These are phyloP conservation scores for Margaritispora aquatica DNA, from an alignment of 495 filamentous ascomycete species.

Conservation along the genomic window DNA sequence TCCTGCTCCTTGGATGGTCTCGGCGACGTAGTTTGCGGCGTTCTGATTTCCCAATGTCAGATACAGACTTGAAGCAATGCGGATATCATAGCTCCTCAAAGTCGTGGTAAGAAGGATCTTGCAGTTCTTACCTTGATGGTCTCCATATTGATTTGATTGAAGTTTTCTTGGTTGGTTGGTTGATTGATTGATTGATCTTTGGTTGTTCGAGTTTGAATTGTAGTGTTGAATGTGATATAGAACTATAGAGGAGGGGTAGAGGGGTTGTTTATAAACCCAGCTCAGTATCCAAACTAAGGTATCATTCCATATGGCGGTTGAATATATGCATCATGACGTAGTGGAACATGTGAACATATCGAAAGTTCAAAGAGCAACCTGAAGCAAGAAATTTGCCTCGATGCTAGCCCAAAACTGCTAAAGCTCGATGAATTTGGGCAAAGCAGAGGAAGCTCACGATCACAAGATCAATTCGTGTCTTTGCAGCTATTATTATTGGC, in stretches of 20 bases:
- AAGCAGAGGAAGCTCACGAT: not conserved
- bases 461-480: not conserved
- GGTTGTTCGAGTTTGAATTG: constrained; percentile 17
- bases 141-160: constrained; percentile 40
- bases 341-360: not conserved
- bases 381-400: not conserved
- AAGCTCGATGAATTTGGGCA: not conserved
- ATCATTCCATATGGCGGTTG: not conserved
- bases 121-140: constrained; percentile 36
- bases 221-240: not conserved
- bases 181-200: constrained; percentile 15
- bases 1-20: constrained; percentile 45
- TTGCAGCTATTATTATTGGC: not conserved
- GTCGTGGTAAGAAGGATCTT: not conserved
- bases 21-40: constrained; percentile 53
- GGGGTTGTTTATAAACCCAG: not conserved
- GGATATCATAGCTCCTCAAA: not conserved
- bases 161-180: constrained; percentile 16
- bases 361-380: not conserved
- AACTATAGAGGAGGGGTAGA: not conserved
- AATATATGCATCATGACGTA: not conserved
- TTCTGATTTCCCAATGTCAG: constrained; percentile 29
- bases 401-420: not conserved
- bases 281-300: not conserved
- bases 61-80: no score